Evolutionary conservation across 192 early-diverging fungal species (phyloP), one percentile per base, ranked within the genome.

Genomic region (Podila verticillata): DNA sequence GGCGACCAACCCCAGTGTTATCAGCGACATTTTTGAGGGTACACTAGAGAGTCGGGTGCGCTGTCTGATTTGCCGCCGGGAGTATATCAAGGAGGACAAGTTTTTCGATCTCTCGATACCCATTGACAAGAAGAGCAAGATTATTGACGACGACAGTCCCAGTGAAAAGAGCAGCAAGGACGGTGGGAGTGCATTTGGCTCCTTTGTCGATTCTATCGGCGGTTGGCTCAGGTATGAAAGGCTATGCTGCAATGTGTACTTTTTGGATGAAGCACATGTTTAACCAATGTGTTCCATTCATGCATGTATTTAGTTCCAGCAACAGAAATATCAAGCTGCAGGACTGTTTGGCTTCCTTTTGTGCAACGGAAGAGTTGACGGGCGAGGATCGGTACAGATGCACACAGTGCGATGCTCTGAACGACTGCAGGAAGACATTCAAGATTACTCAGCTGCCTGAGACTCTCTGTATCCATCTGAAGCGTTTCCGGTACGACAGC

Each of bases 21-120:
- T 84, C 54, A 84, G 77, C 57, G 66, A 84, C 29, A 72, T 84
- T 31, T 84, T 84, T 48, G 75, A 84, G 30, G 83, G 83, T 29
- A 68, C 68, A 30, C 34, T 81, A 22, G 77, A 84, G 57, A 81
- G 77, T 57, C 48, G 66, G 31, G 79, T 84, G 5, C 67, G 75
- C 7, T 84, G 83, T 69, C 48, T 84, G 26, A 61, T 62, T 54
- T 84, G 83, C 28, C 77, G 64, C 39, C 74, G 81, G 73, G 68
- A 81, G 20, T 84, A 72, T 47, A 72, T 73, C 56, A 84, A 84
- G n/a, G 83, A 84, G 63, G 83, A 84, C 56, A 67, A 75, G 24
- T 80, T 84, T 59, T 84, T 75, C 63, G 83, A 81, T 61, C 51
- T 84, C 19, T 70, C 73, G 5, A 84, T 84, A 61, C 73, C 78